Evolutionary conservation across 176 grass and related monocot genomes (phyloP), one percentile per base, ranked within the genome.

Genomic region (Elaeis guineensis): DNA sequence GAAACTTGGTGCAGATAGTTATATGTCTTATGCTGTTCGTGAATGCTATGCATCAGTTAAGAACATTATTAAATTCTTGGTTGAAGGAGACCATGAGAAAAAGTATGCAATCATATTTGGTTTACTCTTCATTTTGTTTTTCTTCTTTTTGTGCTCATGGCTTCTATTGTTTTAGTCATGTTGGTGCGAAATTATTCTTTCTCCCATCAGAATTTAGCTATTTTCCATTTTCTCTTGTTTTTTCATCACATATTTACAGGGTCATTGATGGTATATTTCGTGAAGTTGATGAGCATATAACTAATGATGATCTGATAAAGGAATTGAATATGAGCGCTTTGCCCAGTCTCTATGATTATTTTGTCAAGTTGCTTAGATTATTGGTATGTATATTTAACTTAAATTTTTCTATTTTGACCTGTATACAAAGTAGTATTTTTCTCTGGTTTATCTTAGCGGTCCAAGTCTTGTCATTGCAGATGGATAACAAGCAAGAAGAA

Each of bases 41-140:
- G 91, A 96, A 72, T 90, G 91, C 19, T 96, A 96, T 72, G 63
- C 69, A 69, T 87, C 91, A 77, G 90, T 81, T 72, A 82, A 67
- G 49, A 90, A 71, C 29, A 87, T 96, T 62, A 86, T 96, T 58
- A 85, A 70, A 4, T 62, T 75, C 52, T 77, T 96, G 76, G 83
- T 90, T 70, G 68, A 85, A 39, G 80, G 91, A 55, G 62, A n/a
- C 44, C 25, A 5, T 25, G 91, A 96, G 75, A 80, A 87, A 77
- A 77, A 57, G 91, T 96, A 19, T 71, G 59, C 24, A 24, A 12
- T 44, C 35, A 44, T 44, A 44, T 2, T 44, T 44, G 11, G 35
- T 44, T 2, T 44, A 14, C 11, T 44, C 20, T 60, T 80, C 50
- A 18, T 53, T 25, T 60, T 49, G 39, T 66, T 50, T 19, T 18